Conservation (phyloP, 1,284 basidiomycete species). For the Amylostereum areolatum region DNA sequence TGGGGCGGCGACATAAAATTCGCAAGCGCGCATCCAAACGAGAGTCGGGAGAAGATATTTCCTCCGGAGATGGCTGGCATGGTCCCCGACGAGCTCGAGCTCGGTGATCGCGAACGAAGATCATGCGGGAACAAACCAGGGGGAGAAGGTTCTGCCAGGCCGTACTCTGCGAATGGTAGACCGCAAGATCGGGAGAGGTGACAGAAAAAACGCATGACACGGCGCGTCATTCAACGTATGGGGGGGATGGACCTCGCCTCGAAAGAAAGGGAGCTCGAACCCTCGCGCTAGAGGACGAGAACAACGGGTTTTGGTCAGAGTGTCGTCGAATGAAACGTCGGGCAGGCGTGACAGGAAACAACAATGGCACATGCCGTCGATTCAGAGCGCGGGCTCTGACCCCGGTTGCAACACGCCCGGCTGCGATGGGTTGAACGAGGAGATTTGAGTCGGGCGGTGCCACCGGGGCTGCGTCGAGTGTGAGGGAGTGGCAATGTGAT, state of each 20-base stretch:
- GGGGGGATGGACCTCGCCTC: background rate
- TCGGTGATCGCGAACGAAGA: background rate
- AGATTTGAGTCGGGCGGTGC: background rate
- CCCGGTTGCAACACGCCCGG: too few species aligned
- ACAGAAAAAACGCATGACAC: background rate
- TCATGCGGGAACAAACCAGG: conserved; percentile 7
- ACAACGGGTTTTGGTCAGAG: background rate
- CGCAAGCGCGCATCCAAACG: background rate
- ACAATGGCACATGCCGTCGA: too few species aligned
- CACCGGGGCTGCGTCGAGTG: background rate
- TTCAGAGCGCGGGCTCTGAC: too few species aligned
- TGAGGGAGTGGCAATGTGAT: too few species aligned
- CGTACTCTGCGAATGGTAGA: background rate
- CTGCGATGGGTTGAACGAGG: background rate
- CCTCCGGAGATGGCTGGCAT: too few species aligned
- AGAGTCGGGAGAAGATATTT: background rate
- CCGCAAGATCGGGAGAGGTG: background rate
- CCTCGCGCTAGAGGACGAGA: background rate
- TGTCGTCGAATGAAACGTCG: background rate
- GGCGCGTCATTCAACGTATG: background rate
- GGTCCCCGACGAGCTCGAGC: background rate
- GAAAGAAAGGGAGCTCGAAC: background rate
- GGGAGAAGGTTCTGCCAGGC: too few species aligned
- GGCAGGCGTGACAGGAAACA: background rate
- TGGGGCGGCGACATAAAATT: background rate